Evolutionary conservation across 2,329 filamentous ascomycete genomes (phyloP), one percentile per base, ranked within the genome.

Genomic region (Phialophora tarda): DNA sequence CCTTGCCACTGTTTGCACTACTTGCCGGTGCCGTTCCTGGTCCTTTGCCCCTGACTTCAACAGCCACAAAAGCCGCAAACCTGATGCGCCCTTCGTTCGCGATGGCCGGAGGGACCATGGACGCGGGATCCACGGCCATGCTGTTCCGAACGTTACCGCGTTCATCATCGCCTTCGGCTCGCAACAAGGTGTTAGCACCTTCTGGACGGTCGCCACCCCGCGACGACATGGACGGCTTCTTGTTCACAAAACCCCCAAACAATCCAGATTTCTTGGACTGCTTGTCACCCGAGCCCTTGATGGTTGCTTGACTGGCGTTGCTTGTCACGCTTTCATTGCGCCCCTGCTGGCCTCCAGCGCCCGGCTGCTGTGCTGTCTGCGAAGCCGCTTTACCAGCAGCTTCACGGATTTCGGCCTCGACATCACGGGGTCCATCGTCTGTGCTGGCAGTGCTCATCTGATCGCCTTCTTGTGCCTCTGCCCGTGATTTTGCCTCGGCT

Each of bases 1-100:
- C 68, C 56, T 67, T 64, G 11, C 64, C 66, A 47, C 44, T 60
- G 32, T 48, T 57, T 28, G 34, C 61, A n/a, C 61, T 66, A 26
- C 60, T 61, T 41, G 54, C 30, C 12, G 48, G 44, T n/a, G 60
- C 28, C 54, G 54, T 41, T n/a, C 64, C 63, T 11, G 59, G 55
- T 32, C 69, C 68, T 59, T 90, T 86, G 24, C 90, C 90, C 69
- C 89, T 82, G 7, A 94, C 90, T 78, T 93, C 91, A 34, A 93
- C 84, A 21, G 85, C 86, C 64, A 93, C 78, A 76, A 93, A 94
- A 4, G 88, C 89, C 1, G 91, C 88, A 76, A 93, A 90, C 50
- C 91, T 87, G 63, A 94, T 87, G 71, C 86, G 88, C 5, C 78
- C 75, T 56, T 75, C 73, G 28, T 72, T 66, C 38, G 71, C 69